Evolutionary conservation across 768 basidiomycete species (phyloP).

Genomic region (Pleurotus eryngii): DNA sequence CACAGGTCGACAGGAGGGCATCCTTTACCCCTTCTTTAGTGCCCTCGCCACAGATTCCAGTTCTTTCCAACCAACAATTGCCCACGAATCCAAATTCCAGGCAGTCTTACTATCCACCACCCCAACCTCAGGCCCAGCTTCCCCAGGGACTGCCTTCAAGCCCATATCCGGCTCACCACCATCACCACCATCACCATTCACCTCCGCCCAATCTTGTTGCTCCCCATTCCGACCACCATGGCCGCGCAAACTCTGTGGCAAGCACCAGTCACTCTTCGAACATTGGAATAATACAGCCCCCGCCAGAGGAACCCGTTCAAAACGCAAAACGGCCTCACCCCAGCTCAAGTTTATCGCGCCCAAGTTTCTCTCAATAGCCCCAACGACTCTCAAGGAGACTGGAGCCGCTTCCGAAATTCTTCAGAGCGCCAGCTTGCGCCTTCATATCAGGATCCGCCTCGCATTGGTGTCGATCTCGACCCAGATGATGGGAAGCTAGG

Average conservation of each 20-base stretch:
- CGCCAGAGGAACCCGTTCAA: constrained; percentile 51
- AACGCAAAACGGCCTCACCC: constrained; percentile 56
- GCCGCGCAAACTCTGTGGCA: constrained; percentile 50
- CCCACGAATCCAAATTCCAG: constrained; percentile 21
- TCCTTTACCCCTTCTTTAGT: constrained; percentile 39
- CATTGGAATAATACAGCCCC: constrained; percentile 39
- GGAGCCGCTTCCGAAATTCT: constrained; percentile 25
- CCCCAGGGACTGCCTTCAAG: constrained; percentile 5
- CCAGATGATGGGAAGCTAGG: constrained; percentile 55
- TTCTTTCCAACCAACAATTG: constrained; percentile 9
- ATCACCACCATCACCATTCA: constrained; percentile 19
- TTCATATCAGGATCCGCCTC: constrained; percentile 25
- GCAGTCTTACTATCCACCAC: constrained; percentile 38
- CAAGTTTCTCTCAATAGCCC: constrained; percentile 59
- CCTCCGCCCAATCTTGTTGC: constrained; percentile 36
- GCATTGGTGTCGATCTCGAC: constrained; percentile 42
- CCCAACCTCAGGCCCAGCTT: constrained; percentile 14
- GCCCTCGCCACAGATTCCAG: constrained; percentile 25
- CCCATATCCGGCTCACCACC: constrained; percentile 19
- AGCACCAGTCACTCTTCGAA: constrained; percentile 34
- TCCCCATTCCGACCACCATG: constrained; percentile 16
- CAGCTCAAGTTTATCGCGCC: constrained; percentile 79
- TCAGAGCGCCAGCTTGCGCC: constrained; percentile 20
- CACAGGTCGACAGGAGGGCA: constrained; percentile 42
- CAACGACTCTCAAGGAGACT: constrained; percentile 24